Conservation (phyloP, 805 yeast genomes). For the Kodamaea laetipori region DNA sequence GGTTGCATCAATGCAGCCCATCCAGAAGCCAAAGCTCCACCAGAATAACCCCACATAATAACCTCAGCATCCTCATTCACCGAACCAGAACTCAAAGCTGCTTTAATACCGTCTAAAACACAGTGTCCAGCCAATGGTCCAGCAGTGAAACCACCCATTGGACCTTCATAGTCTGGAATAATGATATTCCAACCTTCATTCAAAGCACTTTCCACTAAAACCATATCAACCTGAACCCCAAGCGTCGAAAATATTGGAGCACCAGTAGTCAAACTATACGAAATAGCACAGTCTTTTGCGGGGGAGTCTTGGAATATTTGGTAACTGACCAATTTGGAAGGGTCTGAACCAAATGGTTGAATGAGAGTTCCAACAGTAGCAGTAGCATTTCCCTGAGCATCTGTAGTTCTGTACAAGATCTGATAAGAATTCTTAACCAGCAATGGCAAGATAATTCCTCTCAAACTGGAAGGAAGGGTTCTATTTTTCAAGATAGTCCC, state of each 20-base stretch:
- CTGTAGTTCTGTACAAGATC: slow-evolving; percentile 18
- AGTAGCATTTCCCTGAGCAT: slow-evolving; percentile 28
- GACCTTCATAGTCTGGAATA: slow-evolving; percentile 40
- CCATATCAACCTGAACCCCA: slow-evolving; percentile 20
- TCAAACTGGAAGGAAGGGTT: slow-evolving; percentile 14
- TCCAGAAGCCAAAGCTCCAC: slow-evolving; percentile 39
- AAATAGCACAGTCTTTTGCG: slow-evolving; percentile 28
- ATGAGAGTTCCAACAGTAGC: slow-evolving; percentile 31
- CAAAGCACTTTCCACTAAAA: slow-evolving; percentile 17
- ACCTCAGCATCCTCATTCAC: slow-evolving; percentile 22
- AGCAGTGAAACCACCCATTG: slow-evolving; percentile 32
- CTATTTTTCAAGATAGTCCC: slow-evolving; percentile 20
- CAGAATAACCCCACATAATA: slow-evolving; percentile 40
- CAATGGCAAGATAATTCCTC: slow-evolving; percentile 14
- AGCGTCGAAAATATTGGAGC: slow-evolving; percentile 16
- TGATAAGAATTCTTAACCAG: slow-evolving; percentile 18
- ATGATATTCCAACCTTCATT: slow-evolving; percentile 36
- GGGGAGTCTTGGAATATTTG: slow-evolving; percentile 34
- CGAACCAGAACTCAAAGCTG: slow-evolving; percentile 22
- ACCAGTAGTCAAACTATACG: slow-evolving; percentile 23
- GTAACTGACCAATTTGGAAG: slow-evolving; percentile 29
- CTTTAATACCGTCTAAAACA: slow-evolving; percentile 34
- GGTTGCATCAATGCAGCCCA: slow-evolving; percentile 44
- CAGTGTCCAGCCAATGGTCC: slow-evolving; percentile 34
- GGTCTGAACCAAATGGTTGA: slow-evolving; percentile 32